Evolutionary conservation across 345 rosid species (phyloP), one percentile per base, ranked within the genome.

Genomic region (Heritiera fomes): DNA sequence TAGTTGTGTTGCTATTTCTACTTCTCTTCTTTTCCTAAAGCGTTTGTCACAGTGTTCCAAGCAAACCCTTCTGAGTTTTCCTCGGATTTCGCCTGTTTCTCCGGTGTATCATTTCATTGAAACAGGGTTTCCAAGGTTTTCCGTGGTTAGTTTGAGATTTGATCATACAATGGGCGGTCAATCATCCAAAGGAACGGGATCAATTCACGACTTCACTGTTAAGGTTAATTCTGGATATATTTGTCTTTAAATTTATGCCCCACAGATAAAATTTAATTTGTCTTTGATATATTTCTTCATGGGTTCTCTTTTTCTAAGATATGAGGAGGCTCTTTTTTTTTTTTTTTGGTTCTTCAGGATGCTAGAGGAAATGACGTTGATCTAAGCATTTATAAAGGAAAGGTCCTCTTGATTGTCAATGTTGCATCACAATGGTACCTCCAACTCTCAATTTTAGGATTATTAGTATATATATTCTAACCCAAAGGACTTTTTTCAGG

Each of bases 381-480:
- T 82, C 94, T 95, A 40, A 79, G 94, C 77, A 77, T 30, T 53
- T 95, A 92, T 85, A 96, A 91, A 84, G 99, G 91, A 58, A 96
- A 94, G 89, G 98, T 86, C 66, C 91, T 96, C 76, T 77, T 96
- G 81, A 86, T 96, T 75, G 98, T 96, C 86, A 96, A 96, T 82
- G 99, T 96, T 78, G 99, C 99, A 75, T 96, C 99, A 9, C 94
- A 94, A 78, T 96, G 98, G 99, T 96, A 82, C 17, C 61, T 8
- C 17, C 15, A 6, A 18, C 45, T 15, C 50, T 52, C 40, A 43
- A 4, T 32, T 56, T 71, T 38, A n/a, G 59, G 34, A 43, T 45
- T 58, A 14, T 2, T 66, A 40, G 15, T 68, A 12, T 53, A 4
- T 53, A 3, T 20, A 1, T 7, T 15, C 38, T 28, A 8, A 23